Percentiles rank a stretch among this genome's conserved stretches.
phyloP scores from a whole-genome alignment of 495 filamentous ascomycete species.

The Pseudoneurospora amorphoporcata region DNA sequence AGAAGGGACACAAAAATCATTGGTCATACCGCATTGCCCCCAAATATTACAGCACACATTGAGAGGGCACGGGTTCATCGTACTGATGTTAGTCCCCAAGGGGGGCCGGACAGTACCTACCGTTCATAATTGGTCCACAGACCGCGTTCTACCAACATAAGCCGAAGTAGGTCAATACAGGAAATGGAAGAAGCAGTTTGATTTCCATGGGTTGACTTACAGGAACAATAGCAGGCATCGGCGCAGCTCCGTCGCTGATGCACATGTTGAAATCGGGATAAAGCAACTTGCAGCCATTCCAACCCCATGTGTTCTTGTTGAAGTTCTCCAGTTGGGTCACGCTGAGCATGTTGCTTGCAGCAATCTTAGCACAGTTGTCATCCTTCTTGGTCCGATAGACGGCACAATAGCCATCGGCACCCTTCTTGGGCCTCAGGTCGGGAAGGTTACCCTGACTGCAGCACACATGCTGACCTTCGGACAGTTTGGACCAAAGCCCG shows the following conservation, averaged over 20 bases:
- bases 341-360: slow-evolving; percentile 13
- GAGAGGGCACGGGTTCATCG: slow-evolving; percentile 25
- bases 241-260: slow-evolving; percentile 28
- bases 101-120: slow-evolving; percentile 5
- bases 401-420: slow-evolving; percentile 26
- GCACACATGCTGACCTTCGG: slow-evolving; percentile 6
- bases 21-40: slow-evolving; percentile 38
- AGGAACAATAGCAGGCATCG: slow-evolving; percentile 22
- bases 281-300: slow-evolving; percentile 27
- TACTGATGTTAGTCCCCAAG: slow-evolving; percentile 5
- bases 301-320: slow-evolving; percentile 34
- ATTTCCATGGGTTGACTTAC: neutral
- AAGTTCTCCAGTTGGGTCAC: slow-evolving; percentile 18
- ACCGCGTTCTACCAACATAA: slow-evolving; percentile 22
- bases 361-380: slow-evolving; percentile 18
- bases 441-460: slow-evolving; percentile 8
- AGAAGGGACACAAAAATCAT: slow-evolving; percentile 31
- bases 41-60: slow-evolving; percentile 29
- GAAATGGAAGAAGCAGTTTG: slow-evolving; percentile 5
- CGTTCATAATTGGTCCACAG: slow-evolving; percentile 25
- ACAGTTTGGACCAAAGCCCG: slow-evolving; percentile 23
- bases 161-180: slow-evolving; percentile 3
- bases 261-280: slow-evolving; percentile 23
- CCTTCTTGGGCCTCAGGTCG: slow-evolving; percentile 19
- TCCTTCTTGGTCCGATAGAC: slow-evolving; percentile 13